Base-by-base conservation (phyloP, 1,284 basidiomycete species). In the Mycosarcoma mackinlayi region DNA sequence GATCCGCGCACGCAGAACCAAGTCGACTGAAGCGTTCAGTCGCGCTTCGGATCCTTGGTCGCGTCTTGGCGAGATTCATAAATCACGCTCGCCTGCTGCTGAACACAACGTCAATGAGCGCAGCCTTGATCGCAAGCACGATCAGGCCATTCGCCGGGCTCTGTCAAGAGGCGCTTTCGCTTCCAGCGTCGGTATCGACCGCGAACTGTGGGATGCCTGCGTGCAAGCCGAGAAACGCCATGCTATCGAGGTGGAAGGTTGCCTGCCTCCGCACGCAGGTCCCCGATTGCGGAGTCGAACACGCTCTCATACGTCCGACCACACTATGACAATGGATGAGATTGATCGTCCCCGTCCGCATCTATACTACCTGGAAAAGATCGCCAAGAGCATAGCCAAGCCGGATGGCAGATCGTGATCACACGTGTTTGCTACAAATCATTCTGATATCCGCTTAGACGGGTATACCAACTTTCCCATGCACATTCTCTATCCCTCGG, bases 151-250 rank as follows among this genome's bases (percentile, higher is more conserved):
- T 30, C 55, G 57, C 4, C 27, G 47, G 31, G 52, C 61, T 6
- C 37, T 57, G 25, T 42, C 55, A 7, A 37, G 54, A 16, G 33
- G 62, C 31, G 48, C 49, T 1, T 58, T 57, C 31, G 47, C 56
- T 27, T 24, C 55, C 23, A 63, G 44, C 27, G 65, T 58, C 2
- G 60, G 57, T 28, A 63, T 73, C 50, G 72, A 75, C 31, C 69
- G 60, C 16, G 58, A 63, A 14, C 35, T 76, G 11, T 66, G 66
- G 61, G 51, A 60, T 18, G 51, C 65, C 3, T 75, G 68, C 33
- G 41, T 75, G 16, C 58, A 72, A 40, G 75, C 75, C 21, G 68
- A 72, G 48, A 51, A 51, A 41, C 53, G 75, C 23, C 75, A 76
- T 35, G 50, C 56, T 21, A 11, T 47, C 37, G 75, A 76, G 42